Evolutionary conservation across 768 basidiomycete genomes (phyloP).

Genomic region (Boletus insuetus): DNA sequence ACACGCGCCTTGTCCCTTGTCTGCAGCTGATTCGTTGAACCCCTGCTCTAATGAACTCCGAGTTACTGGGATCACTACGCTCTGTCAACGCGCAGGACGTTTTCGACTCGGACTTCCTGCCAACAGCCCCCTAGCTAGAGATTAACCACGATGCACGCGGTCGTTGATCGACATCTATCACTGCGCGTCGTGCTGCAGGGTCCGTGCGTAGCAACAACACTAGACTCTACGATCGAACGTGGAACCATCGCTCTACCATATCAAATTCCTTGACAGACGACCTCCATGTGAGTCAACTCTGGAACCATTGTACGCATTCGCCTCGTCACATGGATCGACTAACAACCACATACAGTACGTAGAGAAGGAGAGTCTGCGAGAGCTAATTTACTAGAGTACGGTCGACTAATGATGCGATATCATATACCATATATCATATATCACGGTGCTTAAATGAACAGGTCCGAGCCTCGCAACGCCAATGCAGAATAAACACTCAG

Average conservation of each 20-base stretch:
- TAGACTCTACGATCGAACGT: slow-evolving; percentile 1
- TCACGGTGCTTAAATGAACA: slow-evolving; percentile 1
- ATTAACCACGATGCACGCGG: slow-evolving; percentile 29
- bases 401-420: neutral
- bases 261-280: neutral
- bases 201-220: slow-evolving; percentile 3
- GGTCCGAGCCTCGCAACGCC: neutral
- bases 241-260: slow-evolving; percentile 1
- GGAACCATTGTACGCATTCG: neutral
- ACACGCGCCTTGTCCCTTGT: slow-evolving; percentile 18
- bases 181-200: slow-evolving; percentile 10
- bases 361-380: neutral
- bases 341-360: neutral
- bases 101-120: neutral
- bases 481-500: slow-evolving; percentile 13
- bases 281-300: neutral
- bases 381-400: neutral
- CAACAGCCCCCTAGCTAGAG: slow-evolving; percentile 5
- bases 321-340: neutral
- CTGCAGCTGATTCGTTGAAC: slow-evolving; percentile 9
- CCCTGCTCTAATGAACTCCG: slow-evolving; percentile 15
- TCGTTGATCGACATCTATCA: slow-evolving; percentile 10
- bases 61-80: slow-evolving; percentile 12
- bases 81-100: neutral
- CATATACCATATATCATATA: neutral